Percentiles rank a stretch among this genome's conserved stretches.
Evolutionary conservation across 2,329 filamentous ascomycete species (phyloP).

Genomic region (Talaromyces verruculosus): DNA sequence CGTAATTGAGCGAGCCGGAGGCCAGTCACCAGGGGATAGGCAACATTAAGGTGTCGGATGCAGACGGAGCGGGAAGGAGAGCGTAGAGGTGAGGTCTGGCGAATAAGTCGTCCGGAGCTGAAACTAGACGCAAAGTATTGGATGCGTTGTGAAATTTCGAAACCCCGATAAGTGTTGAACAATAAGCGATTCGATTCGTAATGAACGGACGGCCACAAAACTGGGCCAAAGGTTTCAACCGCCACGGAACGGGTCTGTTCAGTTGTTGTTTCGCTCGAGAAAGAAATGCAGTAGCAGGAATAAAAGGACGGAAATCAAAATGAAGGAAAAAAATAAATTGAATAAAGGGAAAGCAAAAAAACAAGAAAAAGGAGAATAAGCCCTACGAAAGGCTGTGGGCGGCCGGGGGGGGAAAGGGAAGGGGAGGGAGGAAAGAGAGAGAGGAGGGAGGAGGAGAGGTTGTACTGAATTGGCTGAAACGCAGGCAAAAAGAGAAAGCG

Average conservation of each 20-base stretch:
- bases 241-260: not conserved
- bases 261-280: slow-evolving; percentile 10
- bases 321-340: slow-evolving; percentile 23
- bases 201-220: slow-evolving; percentile 43
- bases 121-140: not conserved
- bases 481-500: slow-evolving; percentile 9
- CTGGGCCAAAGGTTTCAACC: slow-evolving; percentile 27
- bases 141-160: slow-evolving; percentile 4
- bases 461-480: not conserved
- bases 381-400: slow-evolving; percentile 11
- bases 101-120: not conserved
- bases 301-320: slow-evolving; percentile 18
- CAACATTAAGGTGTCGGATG: slow-evolving; percentile 9
- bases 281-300: slow-evolving; percentile 19
- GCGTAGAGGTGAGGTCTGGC: not conserved
- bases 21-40: slow-evolving; percentile 16
- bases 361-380: slow-evolving; percentile 20
- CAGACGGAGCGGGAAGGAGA: not conserved
- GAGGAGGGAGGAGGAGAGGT: slow-evolving; percentile 15
- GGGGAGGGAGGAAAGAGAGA: slow-evolving; percentile 22
- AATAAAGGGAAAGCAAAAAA: slow-evolving; percentile 17
- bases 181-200: slow-evolving; percentile 25
- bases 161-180: not conserved
- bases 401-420: slow-evolving; percentile 15
- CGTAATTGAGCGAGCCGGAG: slow-evolving; percentile 21